Base-by-base conservation (phyloP, 2,329 filamentous ascomycete genomes). In the Colletotrichum viniferum region DNA sequence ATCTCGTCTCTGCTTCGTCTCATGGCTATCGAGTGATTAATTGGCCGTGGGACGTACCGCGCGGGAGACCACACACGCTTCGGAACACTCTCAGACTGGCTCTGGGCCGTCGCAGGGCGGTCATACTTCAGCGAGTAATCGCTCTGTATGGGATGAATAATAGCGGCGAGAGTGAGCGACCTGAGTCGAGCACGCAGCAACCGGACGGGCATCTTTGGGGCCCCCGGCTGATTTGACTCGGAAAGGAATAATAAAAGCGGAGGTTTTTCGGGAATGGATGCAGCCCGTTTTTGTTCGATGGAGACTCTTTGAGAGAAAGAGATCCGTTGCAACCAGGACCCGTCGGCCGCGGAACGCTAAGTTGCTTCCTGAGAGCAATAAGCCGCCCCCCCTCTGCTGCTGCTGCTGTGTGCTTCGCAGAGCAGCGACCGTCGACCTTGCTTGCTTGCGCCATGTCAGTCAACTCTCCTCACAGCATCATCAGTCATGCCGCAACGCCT, bases 221-320 rank as follows among this genome's bases (percentile, higher is more conserved):
- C 34, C 21, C 58, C 71, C 65, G 55, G 72, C 30, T 38, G 68
- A 28, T 66, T 66, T 38, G 48, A 61, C 72, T 74, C 60, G 28
- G 65, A 55, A 60, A 34, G 21, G 62, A 66, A 52, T 24, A 18
- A 43, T 36, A 64, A 73, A 43, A 60, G 74, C 71, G 74, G 74
- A 69, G 70, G 52, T 66, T 73, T 73, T 63, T 76, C 74, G 74
- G 70, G 48, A 74, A 64, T 21, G 48, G 74, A 43, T 71, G 68
- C 55, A 62, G 55, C 52, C 36, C 69, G 38, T 38, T 71, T 61
- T 74, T 74, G 32, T 30, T 68, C 32, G 43, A 66, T 66, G 63
- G 63, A 34, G 64, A 67, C 64, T 48, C 26, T 61, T 21, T 52
- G 43, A 52, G 65, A 68, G 52, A 52, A 34, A 34, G 16, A 26